Evolutionary conservation across 768 basidiomycete genomes (phyloP).

Genomic region (Boletus subcaerulescens): DNA sequence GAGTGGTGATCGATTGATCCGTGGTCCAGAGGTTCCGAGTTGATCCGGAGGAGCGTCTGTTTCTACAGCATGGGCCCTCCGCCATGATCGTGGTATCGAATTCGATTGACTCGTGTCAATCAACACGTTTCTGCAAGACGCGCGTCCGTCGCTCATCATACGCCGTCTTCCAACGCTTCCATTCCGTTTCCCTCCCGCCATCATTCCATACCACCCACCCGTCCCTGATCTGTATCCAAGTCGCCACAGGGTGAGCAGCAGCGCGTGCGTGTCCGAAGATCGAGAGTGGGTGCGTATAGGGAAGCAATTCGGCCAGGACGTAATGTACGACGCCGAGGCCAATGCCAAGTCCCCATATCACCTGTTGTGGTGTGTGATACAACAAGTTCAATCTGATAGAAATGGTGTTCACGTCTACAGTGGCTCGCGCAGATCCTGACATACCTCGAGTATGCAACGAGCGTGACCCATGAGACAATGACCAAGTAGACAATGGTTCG

Average conservation of each 20-base stretch:
- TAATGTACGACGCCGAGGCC: constrained; percentile 65
- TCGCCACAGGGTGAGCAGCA: constrained; percentile 49
- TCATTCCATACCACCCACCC: constrained; percentile 82
- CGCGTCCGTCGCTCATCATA: constrained; percentile 44
- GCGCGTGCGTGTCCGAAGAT: constrained; percentile 48
- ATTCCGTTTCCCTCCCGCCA: constrained; percentile 72
- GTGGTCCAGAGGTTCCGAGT: too few relatives aligned
- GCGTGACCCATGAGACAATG: constrained; percentile 53
- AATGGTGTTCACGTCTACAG: background rate
- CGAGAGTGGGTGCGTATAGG: constrained; percentile 50
- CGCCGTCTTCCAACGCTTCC: constrained; percentile 58
- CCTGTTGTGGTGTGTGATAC: constrained; percentile 73
- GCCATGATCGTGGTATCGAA: constrained; percentile 40
- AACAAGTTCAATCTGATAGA: constrained; percentile 56
- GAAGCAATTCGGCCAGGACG: constrained; percentile 54
- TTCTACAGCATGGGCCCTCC: constrained; percentile 40
- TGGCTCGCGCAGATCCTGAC: constrained; percentile 8
- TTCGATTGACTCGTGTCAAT: constrained; percentile 7
- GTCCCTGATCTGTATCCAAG: constrained; percentile 72
- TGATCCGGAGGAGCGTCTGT: too few relatives aligned
- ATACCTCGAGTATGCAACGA: constrained; percentile 80
- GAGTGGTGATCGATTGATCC: too few relatives aligned
- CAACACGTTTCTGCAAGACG: constrained; percentile 16
- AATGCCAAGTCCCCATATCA: constrained; percentile 71
- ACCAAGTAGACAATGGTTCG: constrained; percentile 45